Conservation (phyloP, 441 rosid species). For the Gossypium davidsonii region DNA sequence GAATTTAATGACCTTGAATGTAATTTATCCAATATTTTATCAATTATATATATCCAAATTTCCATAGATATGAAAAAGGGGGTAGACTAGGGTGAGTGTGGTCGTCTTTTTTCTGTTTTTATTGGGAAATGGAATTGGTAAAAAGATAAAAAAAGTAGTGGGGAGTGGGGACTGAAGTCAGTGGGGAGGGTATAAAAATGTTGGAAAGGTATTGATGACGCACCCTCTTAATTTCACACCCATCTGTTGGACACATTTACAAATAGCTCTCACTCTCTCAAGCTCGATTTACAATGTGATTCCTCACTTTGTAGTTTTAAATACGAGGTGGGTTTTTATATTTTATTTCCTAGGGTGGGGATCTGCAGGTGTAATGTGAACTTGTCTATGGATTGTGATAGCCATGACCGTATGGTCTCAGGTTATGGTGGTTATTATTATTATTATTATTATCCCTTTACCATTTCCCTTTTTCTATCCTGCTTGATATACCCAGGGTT, state of each 20-base stretch:
- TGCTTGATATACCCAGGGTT: too few relatives aligned
- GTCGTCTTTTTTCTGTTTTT: not conserved
- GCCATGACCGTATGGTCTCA: too few relatives aligned
- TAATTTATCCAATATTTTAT: too few relatives aligned
- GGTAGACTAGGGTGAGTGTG: not conserved
- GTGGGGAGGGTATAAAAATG: not conserved
- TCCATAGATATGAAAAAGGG: not conserved
- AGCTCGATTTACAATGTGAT: constrained; percentile 30
- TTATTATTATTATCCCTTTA: too few relatives aligned
- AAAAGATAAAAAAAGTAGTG: not conserved
- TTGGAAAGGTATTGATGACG: constrained; percentile 31
- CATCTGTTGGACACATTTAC: not conserved
- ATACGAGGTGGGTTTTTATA: constrained; percentile 22
- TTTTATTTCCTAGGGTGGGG: constrained; percentile 15
- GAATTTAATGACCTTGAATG: too few relatives aligned
- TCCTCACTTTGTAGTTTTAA: constrained; percentile 14
- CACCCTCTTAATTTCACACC: constrained; percentile 19
- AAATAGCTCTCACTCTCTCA: constrained; percentile 4
- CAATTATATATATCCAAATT: not conserved
- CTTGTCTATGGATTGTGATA: not conserved
- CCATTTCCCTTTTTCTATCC: too few relatives aligned
- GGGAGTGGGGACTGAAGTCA: too few relatives aligned
- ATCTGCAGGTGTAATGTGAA: constrained; percentile 17
- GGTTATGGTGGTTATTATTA: too few relatives aligned
- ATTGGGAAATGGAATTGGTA: constrained; percentile 32